Conservation (phyloP, 257 asterid genomes). For the Nicotiana attenuata region DNA sequence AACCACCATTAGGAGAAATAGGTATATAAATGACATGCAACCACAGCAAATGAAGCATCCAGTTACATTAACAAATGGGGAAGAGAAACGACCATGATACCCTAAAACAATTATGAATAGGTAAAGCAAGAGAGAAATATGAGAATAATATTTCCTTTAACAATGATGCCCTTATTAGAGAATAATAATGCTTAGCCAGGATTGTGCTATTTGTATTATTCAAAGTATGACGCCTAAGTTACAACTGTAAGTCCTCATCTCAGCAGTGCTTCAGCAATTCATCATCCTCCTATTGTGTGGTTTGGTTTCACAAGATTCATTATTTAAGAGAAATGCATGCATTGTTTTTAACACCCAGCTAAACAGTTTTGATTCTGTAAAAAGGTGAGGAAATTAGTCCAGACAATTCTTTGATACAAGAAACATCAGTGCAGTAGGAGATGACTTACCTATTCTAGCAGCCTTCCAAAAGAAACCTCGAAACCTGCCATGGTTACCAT, state of each 20-base stretch:
- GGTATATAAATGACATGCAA: too few relatives aligned
- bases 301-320: not conserved
- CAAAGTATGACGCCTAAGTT: not conserved
- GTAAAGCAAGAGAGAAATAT: not conserved
- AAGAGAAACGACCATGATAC: too few relatives aligned
- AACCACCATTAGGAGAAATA: too few relatives aligned
- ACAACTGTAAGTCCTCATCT: not conserved
- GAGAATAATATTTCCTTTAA: not conserved
- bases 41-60: too few relatives aligned
- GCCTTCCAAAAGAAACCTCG: slow-evolving; percentile 62
- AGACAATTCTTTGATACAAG: not conserved
- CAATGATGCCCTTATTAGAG: not conserved
- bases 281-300: not conserved
- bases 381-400: not conserved
- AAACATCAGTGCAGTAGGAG: not conserved
- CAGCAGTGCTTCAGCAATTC: not conserved
- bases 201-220: not conserved
- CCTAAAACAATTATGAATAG: too few relatives aligned
- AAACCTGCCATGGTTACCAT: slow-evolving; percentile 29
- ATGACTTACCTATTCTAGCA: slow-evolving; percentile 42
- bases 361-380: not conserved
- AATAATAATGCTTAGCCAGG: not conserved
- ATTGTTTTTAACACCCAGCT: not conserved
- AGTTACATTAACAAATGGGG: too few relatives aligned
- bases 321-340: not conserved